Evolutionary conservation across 2,329 filamentous ascomycete species (phyloP), one percentile per base, ranked within the genome.

Genomic region (Xylariaceae sp.): DNA sequence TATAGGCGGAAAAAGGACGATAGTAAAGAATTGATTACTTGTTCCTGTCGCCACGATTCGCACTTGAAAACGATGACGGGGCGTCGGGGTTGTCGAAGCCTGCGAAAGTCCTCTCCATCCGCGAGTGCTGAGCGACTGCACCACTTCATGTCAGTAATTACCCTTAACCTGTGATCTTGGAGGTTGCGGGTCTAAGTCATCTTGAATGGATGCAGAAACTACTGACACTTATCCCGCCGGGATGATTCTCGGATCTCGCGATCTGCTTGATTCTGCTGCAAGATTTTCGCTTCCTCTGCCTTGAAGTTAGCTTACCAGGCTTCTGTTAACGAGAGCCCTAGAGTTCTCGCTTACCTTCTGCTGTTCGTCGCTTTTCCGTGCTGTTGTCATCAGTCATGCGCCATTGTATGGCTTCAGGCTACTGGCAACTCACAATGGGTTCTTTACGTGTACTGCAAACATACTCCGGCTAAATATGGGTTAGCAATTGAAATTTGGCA

Each of bases 361-460:
- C 79, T 24, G 82, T 83, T 40, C 88, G 83, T 64, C 82, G 83
- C 61, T 84, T 86, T 12, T 85, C 86, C 0, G 90, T 95, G 71
- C 33, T 36, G n/a, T 36, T 16, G n/a, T 8, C 8, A 36, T 36
- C n/a, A 36, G 33, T 36, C n/a, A n/a, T n/a, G n/a, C n/a, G n/a
- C n/a, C n/a, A 36, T 7, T 31, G 28, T 31, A 31, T 31, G 29
- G 92, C 87, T 69, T 92, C 88, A 9, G 29, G 29, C 29, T 8
- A 23, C 9, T 23, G 7, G 72, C 16, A 9, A 36, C 33, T 36
- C 16, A 36, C 33, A 96, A 91, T 0, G 89, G 89, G 67, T 92
- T 92, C 50, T 81, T 80, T 23, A 93, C 87, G 68, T 92, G 89
- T 19, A 93, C 84, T 4, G 91, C 90, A 69, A 96, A 96, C 92